A percentile compares a stretch with the other conserved stretches of the same genome.
These are phyloP conservation scores for Clarkia xantiana DNA, from an alignment of 345 rosid species.

Conservation along the genomic window DNA sequence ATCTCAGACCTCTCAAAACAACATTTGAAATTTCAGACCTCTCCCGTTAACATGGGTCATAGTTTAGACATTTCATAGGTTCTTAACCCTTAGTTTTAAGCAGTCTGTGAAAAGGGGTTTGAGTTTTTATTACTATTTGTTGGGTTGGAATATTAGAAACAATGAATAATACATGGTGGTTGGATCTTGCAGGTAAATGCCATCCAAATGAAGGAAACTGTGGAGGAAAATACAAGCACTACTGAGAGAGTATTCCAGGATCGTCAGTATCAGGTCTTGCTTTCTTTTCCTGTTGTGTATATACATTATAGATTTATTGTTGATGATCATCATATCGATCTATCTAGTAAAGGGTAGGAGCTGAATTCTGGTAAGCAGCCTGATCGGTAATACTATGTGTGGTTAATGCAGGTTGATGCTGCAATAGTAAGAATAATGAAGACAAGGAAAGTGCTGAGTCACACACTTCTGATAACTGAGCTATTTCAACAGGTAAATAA, in stretches of 20 bases:
- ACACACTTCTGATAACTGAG: slow-evolving; percentile 94
- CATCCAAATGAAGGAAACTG: slow-evolving; percentile 99
- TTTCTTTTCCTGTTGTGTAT: background rate
- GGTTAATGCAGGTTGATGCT: slow-evolving; percentile 64
- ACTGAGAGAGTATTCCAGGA: slow-evolving; percentile 98
- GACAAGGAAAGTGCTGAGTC: slow-evolving; percentile 92
- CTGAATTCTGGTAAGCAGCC: too few relatives aligned
- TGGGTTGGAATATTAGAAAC: too few relatives aligned
- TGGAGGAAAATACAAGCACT: slow-evolving; percentile 93
- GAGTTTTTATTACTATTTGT: too few relatives aligned
- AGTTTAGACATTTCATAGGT: too few relatives aligned
- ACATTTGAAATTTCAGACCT: too few relatives aligned
- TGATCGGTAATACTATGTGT: too few relatives aligned
- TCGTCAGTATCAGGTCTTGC: slow-evolving; percentile 88
- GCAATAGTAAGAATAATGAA: slow-evolving; percentile 98
- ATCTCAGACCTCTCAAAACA: too few relatives aligned
- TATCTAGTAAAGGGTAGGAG: too few relatives aligned
- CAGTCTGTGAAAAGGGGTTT: too few relatives aligned
- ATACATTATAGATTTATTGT: background rate
- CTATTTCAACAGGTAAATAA: slow-evolving; percentile 82
- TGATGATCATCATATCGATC: too few relatives aligned
- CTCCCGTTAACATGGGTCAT: too few relatives aligned
- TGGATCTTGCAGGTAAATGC: slow-evolving; percentile 69
- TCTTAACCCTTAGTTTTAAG: too few relatives aligned
- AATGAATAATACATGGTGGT: background rate